Conservation (phyloP, 108 stramenopile genomes). For the Conticribra weissflogii region DNA sequence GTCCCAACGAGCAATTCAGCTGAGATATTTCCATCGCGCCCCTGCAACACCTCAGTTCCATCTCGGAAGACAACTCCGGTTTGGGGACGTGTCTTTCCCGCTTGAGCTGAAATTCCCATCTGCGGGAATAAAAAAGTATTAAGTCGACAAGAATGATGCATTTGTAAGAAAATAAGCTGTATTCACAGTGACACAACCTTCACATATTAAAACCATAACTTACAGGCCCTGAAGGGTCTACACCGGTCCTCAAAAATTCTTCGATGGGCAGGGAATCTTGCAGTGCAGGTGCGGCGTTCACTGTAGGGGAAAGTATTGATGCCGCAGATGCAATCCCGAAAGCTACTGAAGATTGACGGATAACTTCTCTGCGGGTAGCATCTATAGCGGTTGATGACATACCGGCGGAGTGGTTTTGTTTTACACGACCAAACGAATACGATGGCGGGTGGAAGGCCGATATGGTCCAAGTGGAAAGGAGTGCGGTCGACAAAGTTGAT, state of each 20-base stretch:
- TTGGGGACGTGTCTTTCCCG: slow-evolving; percentile 76
- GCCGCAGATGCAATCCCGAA: not conserved
- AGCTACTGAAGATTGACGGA: not conserved
- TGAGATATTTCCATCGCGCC: slow-evolving; percentile 60
- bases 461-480: no score
- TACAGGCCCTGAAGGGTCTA: slow-evolving; percentile 15
- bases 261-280: slow-evolving; percentile 36
- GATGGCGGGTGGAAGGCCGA: no score
- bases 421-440: no score
- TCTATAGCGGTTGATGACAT: no score
- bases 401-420: no score
- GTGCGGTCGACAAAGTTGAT: no score
- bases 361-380: not conserved
- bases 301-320: not conserved
- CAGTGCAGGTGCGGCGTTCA: not conserved
- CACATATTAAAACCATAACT: no score
- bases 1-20: slow-evolving; percentile 75
- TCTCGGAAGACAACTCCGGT: slow-evolving; percentile 82
- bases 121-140: no score
- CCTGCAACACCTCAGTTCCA: slow-evolving; percentile 70
- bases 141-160: no score
- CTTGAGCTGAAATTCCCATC: slow-evolving; percentile 84
- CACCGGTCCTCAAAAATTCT: slow-evolving; percentile 48
- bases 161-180: no score
- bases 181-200: no score